phyloP scores from a whole-genome alignment of 176 grass and related monocot species.

The Carex kokanica region DNA sequence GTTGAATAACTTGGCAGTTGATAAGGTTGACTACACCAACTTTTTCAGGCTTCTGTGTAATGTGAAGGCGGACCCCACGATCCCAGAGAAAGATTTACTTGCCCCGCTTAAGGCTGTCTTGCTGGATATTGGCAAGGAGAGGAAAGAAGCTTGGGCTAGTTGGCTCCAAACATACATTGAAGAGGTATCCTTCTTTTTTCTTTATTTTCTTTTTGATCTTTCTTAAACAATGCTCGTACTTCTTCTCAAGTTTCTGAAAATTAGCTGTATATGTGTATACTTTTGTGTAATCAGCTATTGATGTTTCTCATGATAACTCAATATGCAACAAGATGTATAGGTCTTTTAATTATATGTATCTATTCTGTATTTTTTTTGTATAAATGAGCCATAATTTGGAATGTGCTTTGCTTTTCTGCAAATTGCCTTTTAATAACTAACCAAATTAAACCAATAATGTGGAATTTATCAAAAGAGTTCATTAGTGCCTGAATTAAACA shows the following conservation, averaged over 20 bases:
- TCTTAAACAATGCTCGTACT: background rate
- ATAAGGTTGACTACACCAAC: constrained; percentile 98
- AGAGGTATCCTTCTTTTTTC: constrained; percentile 49
- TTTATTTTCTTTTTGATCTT: background rate
- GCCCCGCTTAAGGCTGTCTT: constrained; percentile 84
- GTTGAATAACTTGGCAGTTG: constrained; percentile 75
- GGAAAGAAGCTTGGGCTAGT: constrained; percentile 91
- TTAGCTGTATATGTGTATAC: background rate
- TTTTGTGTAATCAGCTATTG: background rate
- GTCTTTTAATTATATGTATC: background rate
- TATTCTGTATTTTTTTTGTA: background rate
- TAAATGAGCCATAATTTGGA: background rate
- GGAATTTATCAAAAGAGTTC: background rate
- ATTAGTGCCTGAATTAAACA: background rate
- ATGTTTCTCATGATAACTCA: background rate
- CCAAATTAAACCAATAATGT: background rate
- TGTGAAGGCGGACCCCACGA: constrained; percentile 56
- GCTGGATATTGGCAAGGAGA: constrained; percentile 93
- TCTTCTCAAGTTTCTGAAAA: background rate
- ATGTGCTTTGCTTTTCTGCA: background rate
- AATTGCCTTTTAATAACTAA: background rate
- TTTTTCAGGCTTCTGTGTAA: constrained; percentile 93
- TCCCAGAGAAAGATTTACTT: constrained; percentile 66
- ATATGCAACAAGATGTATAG: background rate
- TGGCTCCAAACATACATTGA: constrained; percentile 91